Conservation (phyloP, 257 asterid species). For the Phtheirospermum japonicum region DNA sequence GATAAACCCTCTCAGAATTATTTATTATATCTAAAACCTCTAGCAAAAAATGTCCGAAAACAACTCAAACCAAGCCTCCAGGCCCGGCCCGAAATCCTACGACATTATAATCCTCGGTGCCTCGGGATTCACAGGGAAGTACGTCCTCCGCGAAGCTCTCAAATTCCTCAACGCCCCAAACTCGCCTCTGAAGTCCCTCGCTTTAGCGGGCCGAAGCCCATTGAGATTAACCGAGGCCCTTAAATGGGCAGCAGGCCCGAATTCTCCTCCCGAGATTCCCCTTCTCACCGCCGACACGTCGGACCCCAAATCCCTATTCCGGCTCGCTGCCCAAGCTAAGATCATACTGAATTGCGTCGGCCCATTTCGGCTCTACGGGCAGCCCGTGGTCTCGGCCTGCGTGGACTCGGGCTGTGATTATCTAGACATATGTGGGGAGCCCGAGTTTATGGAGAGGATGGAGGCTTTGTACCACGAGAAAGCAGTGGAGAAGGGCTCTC, state of each 20-base stretch:
- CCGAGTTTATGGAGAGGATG: constrained; percentile 89
- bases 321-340: constrained; percentile 58
- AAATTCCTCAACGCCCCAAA: constrained; percentile 58
- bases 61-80: too few species aligned
- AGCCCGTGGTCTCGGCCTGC: constrained; percentile 82
- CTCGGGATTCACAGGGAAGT: constrained; percentile 76
- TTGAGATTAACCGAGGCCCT: constrained; percentile 50
- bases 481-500: constrained; percentile 59
- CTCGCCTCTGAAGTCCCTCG: constrained; percentile 57
- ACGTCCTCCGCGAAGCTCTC: constrained; percentile 71
- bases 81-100: constrained; percentile 24
- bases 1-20: too few species aligned
- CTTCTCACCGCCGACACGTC: constrained; percentile 71
- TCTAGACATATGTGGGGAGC: constrained; percentile 81
- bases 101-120: constrained; percentile 68
- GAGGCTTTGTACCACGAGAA: constrained; percentile 55
- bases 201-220: constrained; percentile 67
- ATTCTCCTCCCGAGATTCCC: constrained; percentile 53
- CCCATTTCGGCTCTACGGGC: constrained; percentile 77
- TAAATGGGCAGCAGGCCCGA: constrained; percentile 54
- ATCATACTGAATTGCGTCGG: constrained; percentile 75
- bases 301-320: constrained; percentile 52
- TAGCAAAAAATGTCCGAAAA: too few species aligned
- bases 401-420: constrained; percentile 74
- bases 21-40: too few species aligned